These are phyloP conservation scores for Huntiella moniliformis DNA, from an alignment of 2,329 filamentous ascomycete species.

Conservation along the genomic window DNA sequence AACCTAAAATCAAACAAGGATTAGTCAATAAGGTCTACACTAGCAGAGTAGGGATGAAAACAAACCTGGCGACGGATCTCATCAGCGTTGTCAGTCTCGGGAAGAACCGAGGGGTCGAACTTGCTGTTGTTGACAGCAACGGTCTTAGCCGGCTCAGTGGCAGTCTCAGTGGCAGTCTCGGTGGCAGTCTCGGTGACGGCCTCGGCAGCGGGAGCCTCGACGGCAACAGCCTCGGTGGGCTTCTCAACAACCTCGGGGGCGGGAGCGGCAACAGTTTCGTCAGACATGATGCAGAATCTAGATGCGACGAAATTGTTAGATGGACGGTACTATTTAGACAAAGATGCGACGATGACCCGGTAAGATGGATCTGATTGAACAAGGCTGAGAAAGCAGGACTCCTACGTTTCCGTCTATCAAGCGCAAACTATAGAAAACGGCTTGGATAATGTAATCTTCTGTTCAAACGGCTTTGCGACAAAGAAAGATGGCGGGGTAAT, in stretches of 20 bases:
- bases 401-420: no score
- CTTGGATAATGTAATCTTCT: no score
- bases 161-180: slow-evolving; percentile 12
- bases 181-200: slow-evolving; percentile 12
- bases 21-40: not conserved
- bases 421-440: no score
- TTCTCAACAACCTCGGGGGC: slow-evolving; percentile 14
- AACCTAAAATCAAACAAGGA: slow-evolving; percentile 33
- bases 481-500: not conserved
- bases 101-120: slow-evolving; percentile 47
- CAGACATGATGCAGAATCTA: slow-evolving; percentile 3
- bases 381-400: no score
- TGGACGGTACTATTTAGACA: no score
- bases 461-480: not conserved
- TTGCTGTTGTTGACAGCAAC: slow-evolving; percentile 38
- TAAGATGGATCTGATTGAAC: no score
- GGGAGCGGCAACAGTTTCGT: slow-evolving; percentile 9
- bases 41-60: not conserved
- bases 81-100: slow-evolving; percentile 56
- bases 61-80: slow-evolving; percentile 66
- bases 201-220: slow-evolving; percentile 14
- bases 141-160: slow-evolving; percentile 21
- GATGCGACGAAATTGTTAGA: not conserved
- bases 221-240: slow-evolving; percentile 15
- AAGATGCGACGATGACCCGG: no score